Base-by-base conservation (phyloP, 1,284 basidiomycete species). In the Bjerkandera adusta region DNA sequence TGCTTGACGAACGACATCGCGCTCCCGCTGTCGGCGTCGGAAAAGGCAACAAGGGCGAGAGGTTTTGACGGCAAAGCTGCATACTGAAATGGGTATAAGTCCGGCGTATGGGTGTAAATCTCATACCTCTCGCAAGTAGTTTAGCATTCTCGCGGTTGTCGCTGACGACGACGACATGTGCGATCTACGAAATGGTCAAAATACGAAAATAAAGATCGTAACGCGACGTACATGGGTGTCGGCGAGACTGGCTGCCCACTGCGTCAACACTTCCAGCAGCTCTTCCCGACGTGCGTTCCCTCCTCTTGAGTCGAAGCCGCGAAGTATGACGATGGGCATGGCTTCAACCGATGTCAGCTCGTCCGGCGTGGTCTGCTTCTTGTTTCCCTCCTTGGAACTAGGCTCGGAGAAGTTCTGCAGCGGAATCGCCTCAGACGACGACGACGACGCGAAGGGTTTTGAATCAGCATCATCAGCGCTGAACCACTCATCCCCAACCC, bases 141-240 rank as follows among this genome's bases (percentile, higher is more conserved):
- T 95, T 97, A 1, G 83, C 77, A 44, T 93, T 89, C 54, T 94
- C 92, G 20, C 89, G 81, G 56, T 94, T 94, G 62, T 98, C 92
- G 56, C 89, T 91, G 27, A 95, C 74, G 36, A 98, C 84, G 38
- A 99, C 75, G 33, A 97, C 93, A 65, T 99, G 96, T 0, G 96
- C 96, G 45, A 92, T 73, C 82, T 82, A 25, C 10, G 43, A 20
- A 13, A 3, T 35, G 44, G 11, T 33, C 20, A 30, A 24, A 20
- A 8, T n/a, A 20, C 40, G 43, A 13, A 13, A 30, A 45, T 12
- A 26, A 27, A 47, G 15, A 20, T n/a, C n/a, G n/a, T n/a, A n/a
- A n/a, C n/a, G 2, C 30, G 6, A 61, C 73, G 40, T 38, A 89
- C 89, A 68, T 85, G 77, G 59, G 85, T 90, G 60, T 94, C 89